A percentile compares a stretch with the other conserved stretches of the same genome.
Evolutionary conservation across 768 basidiomycete genomes (phyloP).

Genomic region (Pleurotus salmoneostramineus): DNA sequence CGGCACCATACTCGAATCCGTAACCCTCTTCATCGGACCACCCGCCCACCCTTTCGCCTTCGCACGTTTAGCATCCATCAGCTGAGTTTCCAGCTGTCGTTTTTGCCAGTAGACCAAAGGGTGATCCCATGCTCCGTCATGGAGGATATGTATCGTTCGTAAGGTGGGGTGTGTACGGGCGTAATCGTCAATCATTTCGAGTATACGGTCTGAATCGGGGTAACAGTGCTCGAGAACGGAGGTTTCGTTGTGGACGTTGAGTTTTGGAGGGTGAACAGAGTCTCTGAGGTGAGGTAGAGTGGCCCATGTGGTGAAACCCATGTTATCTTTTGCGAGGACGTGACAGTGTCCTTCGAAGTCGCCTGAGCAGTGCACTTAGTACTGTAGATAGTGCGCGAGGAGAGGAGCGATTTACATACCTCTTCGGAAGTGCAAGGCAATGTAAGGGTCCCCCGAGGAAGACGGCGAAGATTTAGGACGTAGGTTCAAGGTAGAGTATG

Average conservation of each 20-base stretch:
- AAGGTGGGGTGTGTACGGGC: constrained; percentile 31
- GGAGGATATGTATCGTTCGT: constrained; percentile 36
- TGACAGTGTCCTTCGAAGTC: constrained; percentile 42
- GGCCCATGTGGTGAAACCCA: constrained; percentile 45
- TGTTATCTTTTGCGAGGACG: constrained; percentile 24
- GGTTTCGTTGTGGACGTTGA: constrained; percentile 28
- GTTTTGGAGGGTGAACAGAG: constrained; percentile 28
- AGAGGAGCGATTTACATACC: constrained; percentile 18
- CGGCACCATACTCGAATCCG: constrained; percentile 35
- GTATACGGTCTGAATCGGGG: constrained; percentile 34
- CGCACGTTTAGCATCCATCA: constrained; percentile 31
- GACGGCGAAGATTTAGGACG: constrained; percentile 15
- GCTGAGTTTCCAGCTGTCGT: constrained; percentile 33
- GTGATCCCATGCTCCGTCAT: constrained; percentile 46
- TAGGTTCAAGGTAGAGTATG: constrained; percentile 30
- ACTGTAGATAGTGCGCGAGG: not conserved
- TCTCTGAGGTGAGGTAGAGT: constrained; percentile 34
- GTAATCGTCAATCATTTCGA: constrained; percentile 32
- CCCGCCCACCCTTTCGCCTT: constrained; percentile 28
- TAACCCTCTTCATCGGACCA: constrained; percentile 38
- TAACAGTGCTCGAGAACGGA: constrained; percentile 43
- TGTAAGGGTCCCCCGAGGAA: constrained; percentile 31
- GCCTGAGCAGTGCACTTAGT: constrained; percentile 16
- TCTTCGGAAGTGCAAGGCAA: constrained; percentile 44
- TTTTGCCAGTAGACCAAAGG: constrained; percentile 37